These are phyloP conservation scores for Sphagnum tenellum DNA, from an alignment of 225 moss, liverwort and hornwort genomes.

Conservation along the genomic window DNA sequence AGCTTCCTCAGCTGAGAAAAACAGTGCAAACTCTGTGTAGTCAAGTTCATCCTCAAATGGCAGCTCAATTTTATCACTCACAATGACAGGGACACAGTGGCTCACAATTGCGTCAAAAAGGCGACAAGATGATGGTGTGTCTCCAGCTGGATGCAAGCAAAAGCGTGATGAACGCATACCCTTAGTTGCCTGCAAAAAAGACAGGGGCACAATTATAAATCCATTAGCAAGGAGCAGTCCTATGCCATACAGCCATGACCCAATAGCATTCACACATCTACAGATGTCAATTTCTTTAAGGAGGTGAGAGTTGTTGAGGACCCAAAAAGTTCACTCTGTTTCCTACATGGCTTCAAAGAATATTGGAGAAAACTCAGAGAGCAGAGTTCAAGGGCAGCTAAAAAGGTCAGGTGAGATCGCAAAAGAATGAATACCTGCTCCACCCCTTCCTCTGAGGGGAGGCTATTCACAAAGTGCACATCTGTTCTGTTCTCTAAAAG, in stretches of 20 bases:
- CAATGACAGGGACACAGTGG: slow-evolving; percentile 79
- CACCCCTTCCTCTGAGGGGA: slow-evolving; percentile 25
- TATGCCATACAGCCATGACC: no score
- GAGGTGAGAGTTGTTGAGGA: no score
- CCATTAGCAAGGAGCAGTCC: no score
- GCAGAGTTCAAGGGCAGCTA: no score
- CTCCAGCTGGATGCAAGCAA: slow-evolving; percentile 80
- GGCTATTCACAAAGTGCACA: slow-evolving; percentile 50
- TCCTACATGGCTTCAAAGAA: no score
- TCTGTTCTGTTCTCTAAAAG: slow-evolving; percentile 40
- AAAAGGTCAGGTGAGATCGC: no score
- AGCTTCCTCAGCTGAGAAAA: slow-evolving; percentile 56
- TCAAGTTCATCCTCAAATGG: slow-evolving; percentile 77
- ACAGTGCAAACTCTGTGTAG: slow-evolving; percentile 65
- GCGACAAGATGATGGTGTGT: slow-evolving; percentile 84
- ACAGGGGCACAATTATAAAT: no score
- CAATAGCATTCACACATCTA: no score
- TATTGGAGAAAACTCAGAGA: no score
- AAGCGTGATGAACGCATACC: slow-evolving; percentile 69
- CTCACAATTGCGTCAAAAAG: slow-evolving; percentile 79
- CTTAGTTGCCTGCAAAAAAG: slow-evolving; percentile 37
- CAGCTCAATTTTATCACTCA: slow-evolving; percentile 83
- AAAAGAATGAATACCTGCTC: slow-evolving; percentile 21
- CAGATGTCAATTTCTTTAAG: no score
- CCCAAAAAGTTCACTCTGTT: no score